phyloP scores from a whole-genome alignment of 2,329 filamentous ascomycete genomes.

The Colletotrichum liriopes region DNA sequence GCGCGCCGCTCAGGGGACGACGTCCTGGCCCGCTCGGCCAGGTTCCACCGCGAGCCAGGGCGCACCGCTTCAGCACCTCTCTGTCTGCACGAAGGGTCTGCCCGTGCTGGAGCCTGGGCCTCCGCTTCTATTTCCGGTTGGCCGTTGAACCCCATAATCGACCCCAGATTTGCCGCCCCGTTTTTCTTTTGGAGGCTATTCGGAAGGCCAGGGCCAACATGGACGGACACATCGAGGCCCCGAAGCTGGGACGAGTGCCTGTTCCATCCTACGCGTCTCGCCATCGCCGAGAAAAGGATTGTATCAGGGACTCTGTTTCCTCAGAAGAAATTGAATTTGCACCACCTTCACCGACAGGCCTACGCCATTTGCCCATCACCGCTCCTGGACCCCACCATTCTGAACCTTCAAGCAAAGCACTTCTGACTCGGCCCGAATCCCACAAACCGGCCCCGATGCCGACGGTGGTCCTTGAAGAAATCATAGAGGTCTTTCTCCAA shows the following conservation, averaged over 20 bases:
- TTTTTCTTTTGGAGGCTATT: background rate
- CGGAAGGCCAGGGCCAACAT: background rate
- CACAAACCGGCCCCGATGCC: no score
- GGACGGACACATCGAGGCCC: background rate
- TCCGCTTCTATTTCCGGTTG: conserved; percentile 8
- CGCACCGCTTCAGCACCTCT: no score
- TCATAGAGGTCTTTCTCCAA: background rate
- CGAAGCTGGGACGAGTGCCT: background rate
- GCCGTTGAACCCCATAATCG: background rate
- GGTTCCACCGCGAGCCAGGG: background rate
- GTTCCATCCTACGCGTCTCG: background rate
- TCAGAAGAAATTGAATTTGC: background rate
- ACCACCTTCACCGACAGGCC: background rate
- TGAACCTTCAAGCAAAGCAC: background rate
- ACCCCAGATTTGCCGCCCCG: background rate
- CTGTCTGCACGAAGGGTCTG: conserved; percentile 22
- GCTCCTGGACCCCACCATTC: background rate
- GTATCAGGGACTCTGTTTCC: no score
- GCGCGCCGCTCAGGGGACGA: background rate
- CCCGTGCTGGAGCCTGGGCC: conserved; percentile 5
- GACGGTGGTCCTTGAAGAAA: background rate
- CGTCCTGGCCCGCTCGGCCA: background rate
- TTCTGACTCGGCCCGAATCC: background rate
- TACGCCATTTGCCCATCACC: background rate
- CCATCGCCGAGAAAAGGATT: background rate